Percentiles rank a stretch among this genome's conserved stretches.
Conservation (phyloP, 345 rosid species). For the Geranium rotundifolium region DNA sequence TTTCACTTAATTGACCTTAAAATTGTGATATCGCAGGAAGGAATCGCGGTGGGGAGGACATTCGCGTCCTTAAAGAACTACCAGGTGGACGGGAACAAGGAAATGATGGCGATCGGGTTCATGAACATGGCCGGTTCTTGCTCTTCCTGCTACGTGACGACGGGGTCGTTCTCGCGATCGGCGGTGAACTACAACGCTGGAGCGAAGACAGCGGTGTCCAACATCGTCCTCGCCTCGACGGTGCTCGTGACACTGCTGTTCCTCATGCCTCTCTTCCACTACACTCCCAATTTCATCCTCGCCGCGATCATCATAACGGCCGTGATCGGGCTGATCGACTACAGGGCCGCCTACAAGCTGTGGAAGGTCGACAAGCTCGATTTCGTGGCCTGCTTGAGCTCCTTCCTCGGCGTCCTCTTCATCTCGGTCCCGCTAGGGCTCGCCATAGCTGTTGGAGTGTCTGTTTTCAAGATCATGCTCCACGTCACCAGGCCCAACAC, state of each 20-base stretch:
- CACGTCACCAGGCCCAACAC: slow-evolving; percentile 89
- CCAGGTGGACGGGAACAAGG: slow-evolving; percentile 39
- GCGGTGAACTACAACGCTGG: slow-evolving; percentile 35
- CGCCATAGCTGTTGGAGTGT: slow-evolving; percentile 47
- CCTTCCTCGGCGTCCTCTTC: slow-evolving; percentile 23
- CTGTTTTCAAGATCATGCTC: slow-evolving; percentile 72
- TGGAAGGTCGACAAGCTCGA: slow-evolving; percentile 33
- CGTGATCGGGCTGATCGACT: slow-evolving; percentile 22
- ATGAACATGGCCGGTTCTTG: slow-evolving; percentile 36
- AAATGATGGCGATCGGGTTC: slow-evolving; percentile 36
- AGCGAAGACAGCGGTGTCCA: slow-evolving; percentile 19
- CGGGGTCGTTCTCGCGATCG: slow-evolving; percentile 24
- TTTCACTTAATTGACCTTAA: neutral
- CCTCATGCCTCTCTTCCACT: slow-evolving; percentile 19
- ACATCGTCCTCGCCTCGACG: slow-evolving; percentile 26
- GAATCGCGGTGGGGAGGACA: slow-evolving; percentile 34
- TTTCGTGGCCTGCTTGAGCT: slow-evolving; percentile 16
- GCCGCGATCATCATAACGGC: slow-evolving; percentile 25
- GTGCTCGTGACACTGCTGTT: slow-evolving; percentile 15
- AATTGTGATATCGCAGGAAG: slow-evolving; percentile 19
- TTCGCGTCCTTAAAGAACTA: slow-evolving; percentile 35
- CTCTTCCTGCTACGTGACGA: slow-evolving; percentile 34
- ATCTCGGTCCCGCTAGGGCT: slow-evolving; percentile 18
- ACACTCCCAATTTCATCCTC: slow-evolving; percentile 22
- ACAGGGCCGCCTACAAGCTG: slow-evolving; percentile 16